These are phyloP conservation scores for Pulveroboletus sp. DNA, from an alignment of 1,284 basidiomycete species.

Conservation along the genomic window DNA sequence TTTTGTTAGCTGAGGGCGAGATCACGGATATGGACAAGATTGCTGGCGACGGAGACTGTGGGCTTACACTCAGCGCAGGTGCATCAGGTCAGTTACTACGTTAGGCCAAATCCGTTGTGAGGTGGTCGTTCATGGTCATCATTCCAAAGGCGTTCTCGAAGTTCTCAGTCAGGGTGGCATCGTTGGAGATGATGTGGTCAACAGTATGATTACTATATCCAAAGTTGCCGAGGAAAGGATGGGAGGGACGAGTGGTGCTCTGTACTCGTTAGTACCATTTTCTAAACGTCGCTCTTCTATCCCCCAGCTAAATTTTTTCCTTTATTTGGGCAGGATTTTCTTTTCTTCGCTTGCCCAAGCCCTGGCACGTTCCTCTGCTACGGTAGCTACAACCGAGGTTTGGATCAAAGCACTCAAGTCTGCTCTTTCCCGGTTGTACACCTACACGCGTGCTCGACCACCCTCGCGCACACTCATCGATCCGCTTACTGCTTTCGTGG, in stretches of 20 bases:
- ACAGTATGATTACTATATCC: constrained; percentile 64
- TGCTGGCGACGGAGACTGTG: constrained; percentile 75
- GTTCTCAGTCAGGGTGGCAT: constrained; percentile 29
- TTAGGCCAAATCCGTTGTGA: constrained; percentile 26
- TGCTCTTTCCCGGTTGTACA: constrained; percentile 74
- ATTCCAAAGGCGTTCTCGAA: constrained; percentile 44
- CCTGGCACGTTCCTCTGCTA: constrained; percentile 44
- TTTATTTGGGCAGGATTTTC: constrained; percentile 62
- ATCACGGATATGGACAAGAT: constrained; percentile 88
- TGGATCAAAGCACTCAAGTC: constrained; percentile 63
- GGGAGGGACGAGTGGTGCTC: constrained; percentile 90
- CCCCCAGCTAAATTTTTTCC: background rate
- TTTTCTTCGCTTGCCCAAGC: constrained; percentile 83
- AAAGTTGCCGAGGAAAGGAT: constrained; percentile 80
- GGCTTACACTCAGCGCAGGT: constrained; percentile 78
- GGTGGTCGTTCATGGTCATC: background rate
- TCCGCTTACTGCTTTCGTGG: constrained; percentile 83
- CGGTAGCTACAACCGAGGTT: constrained; percentile 43
- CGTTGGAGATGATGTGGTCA: constrained; percentile 51
- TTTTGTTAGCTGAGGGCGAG: constrained; percentile 80
- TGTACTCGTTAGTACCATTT: constrained; percentile 70
- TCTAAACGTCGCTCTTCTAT: background rate
- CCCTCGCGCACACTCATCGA: constrained; percentile 91
- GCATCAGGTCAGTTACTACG: constrained; percentile 42
- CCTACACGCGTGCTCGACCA: constrained; percentile 85